Base-by-base conservation (phyloP, 2,329 filamentous ascomycete genomes). In the Eutypella sp. region DNA sequence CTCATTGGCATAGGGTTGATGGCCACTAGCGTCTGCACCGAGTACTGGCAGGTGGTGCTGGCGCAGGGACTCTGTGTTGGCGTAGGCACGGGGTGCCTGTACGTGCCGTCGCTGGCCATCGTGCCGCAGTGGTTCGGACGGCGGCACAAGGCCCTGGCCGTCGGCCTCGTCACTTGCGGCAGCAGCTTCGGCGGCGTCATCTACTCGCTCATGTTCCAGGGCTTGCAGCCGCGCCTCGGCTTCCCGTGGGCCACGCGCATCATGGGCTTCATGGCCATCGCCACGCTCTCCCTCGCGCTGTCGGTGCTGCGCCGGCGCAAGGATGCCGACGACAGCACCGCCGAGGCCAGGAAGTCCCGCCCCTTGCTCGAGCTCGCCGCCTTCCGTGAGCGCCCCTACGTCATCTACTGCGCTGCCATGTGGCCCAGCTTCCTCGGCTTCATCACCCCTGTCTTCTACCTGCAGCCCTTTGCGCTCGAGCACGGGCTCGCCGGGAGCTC, bases 361-460 rank as follows among this genome's bases (percentile, higher is more conserved):
- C 56, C 57, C 20, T 53, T 64, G 43, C 50, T 66, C 36, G 61
- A 67, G 42, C 48, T 46, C 3, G 50, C 55, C 9, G 61, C 63
- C 2, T 62, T 65, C 42, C 54, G 52, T 16, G 60, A 65, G 37
- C 46, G 39, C 0, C 56, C 65, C 0, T 70, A 68, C 22, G 46
- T 65, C 4, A 45, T 67, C 16, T 65, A 61, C 49, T 62, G 58
- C 45, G 34, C 61, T 0, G 61, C 55, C 24, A 59, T 65, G 41
- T 63, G 61, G 53, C 58, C 68, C 47, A 63, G 57, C 50, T 62
- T 65, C 51, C 37, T 68, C 33, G 56, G 51, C 40, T 62, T 67
- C 55, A 68, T 62, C 56, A 62, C 70, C 34, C 71, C 69, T 1
- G 67, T 71, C 42, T 76, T 71, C 56, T 76, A 73, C 47, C 59